Evolutionary conservation across 2,329 filamentous ascomycete genomes (phyloP), one percentile per base, ranked within the genome.

Genomic region (Pseudogymnoascus sp.): DNA sequence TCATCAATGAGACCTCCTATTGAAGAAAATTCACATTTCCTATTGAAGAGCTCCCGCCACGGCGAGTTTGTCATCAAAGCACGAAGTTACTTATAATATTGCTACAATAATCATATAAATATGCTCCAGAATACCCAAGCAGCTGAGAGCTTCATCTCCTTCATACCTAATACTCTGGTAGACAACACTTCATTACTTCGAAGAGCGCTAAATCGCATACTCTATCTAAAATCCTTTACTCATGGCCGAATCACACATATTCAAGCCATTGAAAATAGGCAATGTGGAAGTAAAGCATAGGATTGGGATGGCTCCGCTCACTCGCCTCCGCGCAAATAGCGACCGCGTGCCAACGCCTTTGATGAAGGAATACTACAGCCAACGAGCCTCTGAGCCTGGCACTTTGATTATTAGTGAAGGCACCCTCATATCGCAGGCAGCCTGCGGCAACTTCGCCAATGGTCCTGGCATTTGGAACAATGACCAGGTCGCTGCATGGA

Each of bases 401-500:
- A 83, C 81, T 1, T 73, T 88, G 2, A 71, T 88, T 53, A 80
- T 88, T 67, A 62, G 62, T 9, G 66, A 68, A 17, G 31, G 13
- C 21, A 60, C 31, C 7, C 31, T 35, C 11, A 15, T 60, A 35
- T 60, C 56, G 17, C 53, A 17, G 17, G 56, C 56, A 26, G 29
- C 56, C 11, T 21, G 17, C 17, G 56, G 56, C 11, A 29, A 29
- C 4, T 21, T 60, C 10, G 11, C 56, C 5, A 60, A 60, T 23
- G 31, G 31, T 15, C 56, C 56, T 21, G 56, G 56, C 7, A 80
- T 88, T 67, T 86, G 77, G 70, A 80, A 70, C 59, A 71, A 77
- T 1, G 77, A 74, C n/a, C 83, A 86, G 68, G 77, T 84, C 60
- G 76, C 76, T 1, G 79, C 76, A 0, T 88, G 85, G 86, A 82